A percentile compares a stretch with the other conserved stretches of the same genome.
Evolutionary conservation across 2,329 filamentous ascomycete genomes (phyloP).

Genomic region (Penicillium sp.): DNA sequence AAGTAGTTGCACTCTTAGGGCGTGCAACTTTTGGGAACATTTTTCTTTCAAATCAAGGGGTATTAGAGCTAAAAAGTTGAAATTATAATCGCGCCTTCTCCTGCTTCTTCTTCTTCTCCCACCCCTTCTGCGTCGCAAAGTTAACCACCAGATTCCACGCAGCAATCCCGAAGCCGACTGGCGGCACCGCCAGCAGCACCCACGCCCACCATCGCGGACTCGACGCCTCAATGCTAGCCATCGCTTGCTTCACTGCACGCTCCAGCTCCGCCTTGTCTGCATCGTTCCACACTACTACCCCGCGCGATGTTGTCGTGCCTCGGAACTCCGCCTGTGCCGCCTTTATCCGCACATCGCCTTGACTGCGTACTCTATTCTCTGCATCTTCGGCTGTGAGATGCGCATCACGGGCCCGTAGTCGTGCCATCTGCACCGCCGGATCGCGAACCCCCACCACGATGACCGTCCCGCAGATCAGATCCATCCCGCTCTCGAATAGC

Average conservation of each 20-base stretch:
- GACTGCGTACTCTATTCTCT: conserved; percentile 76
- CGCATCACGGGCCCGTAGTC: conserved; percentile 68
- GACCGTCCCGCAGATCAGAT: conserved; percentile 77
- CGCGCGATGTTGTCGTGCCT: conserved; percentile 51
- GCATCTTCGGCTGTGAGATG: conserved; percentile 83
- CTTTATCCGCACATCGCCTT: conserved; percentile 81
- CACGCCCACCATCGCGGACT: conserved; percentile 85
- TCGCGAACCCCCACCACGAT: conserved; percentile 82
- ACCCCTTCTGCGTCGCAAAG: conserved; percentile 62
- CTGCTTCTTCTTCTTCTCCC: conserved; percentile 60
- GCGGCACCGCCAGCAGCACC: conserved; percentile 64
- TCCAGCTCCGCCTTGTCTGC: conserved; percentile 65
- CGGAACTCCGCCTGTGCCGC: conserved; percentile 67
- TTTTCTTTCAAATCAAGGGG: background rate
- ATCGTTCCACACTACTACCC: conserved; percentile 90
- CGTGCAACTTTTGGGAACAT: background rate
- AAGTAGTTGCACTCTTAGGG: no score
- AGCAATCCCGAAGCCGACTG: conserved; percentile 64
- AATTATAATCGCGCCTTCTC: conserved; percentile 54
- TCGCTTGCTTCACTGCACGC: conserved; percentile 60
- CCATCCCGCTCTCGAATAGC: conserved; percentile 82
- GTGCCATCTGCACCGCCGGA: conserved; percentile 72
- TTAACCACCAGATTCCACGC: conserved; percentile 71
- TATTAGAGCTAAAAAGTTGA: background rate
- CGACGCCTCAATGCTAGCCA: conserved; percentile 56